Conservation (phyloP, 768 basidiomycete genomes). For the Heimioporus sp. region DNA sequence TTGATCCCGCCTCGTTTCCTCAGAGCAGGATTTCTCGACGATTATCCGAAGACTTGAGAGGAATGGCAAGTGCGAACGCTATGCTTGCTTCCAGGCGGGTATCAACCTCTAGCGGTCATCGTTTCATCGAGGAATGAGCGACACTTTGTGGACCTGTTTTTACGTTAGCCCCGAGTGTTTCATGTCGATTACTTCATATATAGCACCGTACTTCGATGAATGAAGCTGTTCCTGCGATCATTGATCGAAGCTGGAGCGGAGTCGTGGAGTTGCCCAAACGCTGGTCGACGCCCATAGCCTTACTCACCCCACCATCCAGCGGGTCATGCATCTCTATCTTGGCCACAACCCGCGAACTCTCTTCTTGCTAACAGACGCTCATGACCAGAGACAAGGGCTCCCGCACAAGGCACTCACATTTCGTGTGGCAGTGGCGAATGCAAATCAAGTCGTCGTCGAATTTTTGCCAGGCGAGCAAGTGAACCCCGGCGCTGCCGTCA, state of each 20-base stretch:
- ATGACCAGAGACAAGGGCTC: conserved; percentile 60
- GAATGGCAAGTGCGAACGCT: conserved; percentile 19
- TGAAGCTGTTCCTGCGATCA: no score
- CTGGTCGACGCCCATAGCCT: no score
- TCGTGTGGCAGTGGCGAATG: conserved; percentile 51
- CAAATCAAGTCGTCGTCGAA: conserved; percentile 79
- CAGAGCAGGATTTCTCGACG: conserved; percentile 43
- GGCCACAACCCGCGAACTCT: conserved; percentile 65
- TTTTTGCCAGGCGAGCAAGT: conserved; percentile 75
- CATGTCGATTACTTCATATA: no score
- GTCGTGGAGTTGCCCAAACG: no score
- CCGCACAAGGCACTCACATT: conserved; percentile 70
- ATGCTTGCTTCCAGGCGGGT: conserved; percentile 17
- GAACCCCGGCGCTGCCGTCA: conserved; percentile 60
- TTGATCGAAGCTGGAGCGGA: no score
- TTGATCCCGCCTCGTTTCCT: conserved; percentile 24
- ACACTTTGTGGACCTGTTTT: background rate
- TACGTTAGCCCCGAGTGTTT: background rate
- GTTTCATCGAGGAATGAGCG: conserved; percentile 13
- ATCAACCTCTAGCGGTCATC: conserved; percentile 4
- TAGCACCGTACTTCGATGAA: no score
- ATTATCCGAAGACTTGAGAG: conserved; percentile 13
- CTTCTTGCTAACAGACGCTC: conserved; percentile 68
- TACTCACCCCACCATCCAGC: no score
- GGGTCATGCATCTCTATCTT: conserved; percentile 71